Percentiles rank a stretch among this genome's conserved stretches.
Evolutionary conservation across 2,329 filamentous ascomycete genomes (phyloP).

Genomic region (Calonectria ilicicola): DNA sequence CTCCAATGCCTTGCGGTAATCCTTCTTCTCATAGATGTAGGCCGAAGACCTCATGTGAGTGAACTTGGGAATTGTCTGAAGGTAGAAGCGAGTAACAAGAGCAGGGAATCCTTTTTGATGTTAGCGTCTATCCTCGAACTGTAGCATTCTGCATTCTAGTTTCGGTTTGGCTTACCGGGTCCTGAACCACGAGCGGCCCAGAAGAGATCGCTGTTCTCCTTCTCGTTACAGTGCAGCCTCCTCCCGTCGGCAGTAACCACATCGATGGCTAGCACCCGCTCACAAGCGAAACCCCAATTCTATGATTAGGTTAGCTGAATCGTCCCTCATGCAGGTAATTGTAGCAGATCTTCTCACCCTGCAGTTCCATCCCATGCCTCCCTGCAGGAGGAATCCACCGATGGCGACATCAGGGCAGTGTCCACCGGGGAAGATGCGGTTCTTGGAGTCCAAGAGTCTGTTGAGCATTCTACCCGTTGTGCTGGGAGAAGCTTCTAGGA

Average conservation of each 20-base stretch:
- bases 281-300: conserved; percentile 69
- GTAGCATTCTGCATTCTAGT: neutral
- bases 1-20: conserved; percentile 58
- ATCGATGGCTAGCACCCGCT: conserved; percentile 58
- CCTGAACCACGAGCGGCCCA: conserved; percentile 63
- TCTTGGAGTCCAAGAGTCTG: conserved; percentile 48
- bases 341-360: conserved; percentile 51
- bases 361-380: conserved; percentile 70
- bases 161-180: conserved; percentile 42
- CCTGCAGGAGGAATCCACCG: conserved; percentile 67
- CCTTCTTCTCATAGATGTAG: conserved; percentile 60
- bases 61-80: conserved; percentile 51
- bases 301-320: conserved; percentile 31
- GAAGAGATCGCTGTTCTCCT: conserved; percentile 58
- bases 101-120: conserved; percentile 59
- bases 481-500: conserved; percentile 58
- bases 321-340: neutral
- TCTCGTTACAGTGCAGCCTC: conserved; percentile 48
- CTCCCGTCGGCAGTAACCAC: conserved; percentile 60
- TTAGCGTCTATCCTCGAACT: neutral
- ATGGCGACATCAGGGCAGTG: conserved; percentile 69
- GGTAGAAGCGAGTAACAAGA: conserved; percentile 63
- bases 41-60: conserved; percentile 48
- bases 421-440: conserved; percentile 63
- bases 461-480: conserved; percentile 60